These are phyloP conservation scores for Claviceps africana DNA, from an alignment of 2,329 filamentous ascomycete genomes.

Conservation along the genomic window DNA sequence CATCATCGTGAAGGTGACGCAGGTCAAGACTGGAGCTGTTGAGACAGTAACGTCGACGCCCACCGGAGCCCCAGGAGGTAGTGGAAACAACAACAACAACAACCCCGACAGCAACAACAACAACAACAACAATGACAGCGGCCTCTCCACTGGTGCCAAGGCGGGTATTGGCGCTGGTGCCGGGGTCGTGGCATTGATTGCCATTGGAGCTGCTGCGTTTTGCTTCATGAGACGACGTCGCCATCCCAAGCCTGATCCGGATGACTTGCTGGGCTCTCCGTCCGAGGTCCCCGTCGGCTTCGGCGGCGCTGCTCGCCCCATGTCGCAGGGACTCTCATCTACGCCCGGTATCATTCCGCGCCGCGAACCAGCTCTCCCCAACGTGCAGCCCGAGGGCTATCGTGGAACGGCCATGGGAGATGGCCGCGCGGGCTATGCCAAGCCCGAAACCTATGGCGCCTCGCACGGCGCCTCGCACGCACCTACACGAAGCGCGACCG, in stretches of 20 bases:
- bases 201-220: constrained; percentile 17
- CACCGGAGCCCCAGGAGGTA: constrained; percentile 12
- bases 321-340: constrained; percentile 16
- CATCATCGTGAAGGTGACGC: constrained; percentile 20
- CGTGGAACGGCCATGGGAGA: constrained; percentile 26
- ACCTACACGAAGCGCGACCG: constrained; percentile 10
- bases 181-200: constrained; percentile 22
- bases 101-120: constrained; percentile 1
- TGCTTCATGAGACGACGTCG: constrained; percentile 19
- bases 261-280: constrained; percentile 25
- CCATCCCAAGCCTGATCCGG: constrained; percentile 20
- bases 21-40: constrained; percentile 17
- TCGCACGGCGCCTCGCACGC: constrained; percentile 17
- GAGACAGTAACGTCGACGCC: constrained; percentile 15
- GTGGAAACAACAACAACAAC: constrained; percentile 8
- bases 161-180: constrained; percentile 28
- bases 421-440: constrained; percentile 25
- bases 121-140: constrained; percentile 8
- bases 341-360: constrained; percentile 14
- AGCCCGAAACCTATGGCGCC: constrained; percentile 22
- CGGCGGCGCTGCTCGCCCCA: constrained; percentile 13
- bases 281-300: constrained; percentile 28
- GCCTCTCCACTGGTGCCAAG: constrained; percentile 28
- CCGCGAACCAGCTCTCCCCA: constrained; percentile 13
- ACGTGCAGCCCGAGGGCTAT: constrained; percentile 20